A percentile compares a stretch with the other conserved stretches of the same genome.
These are phyloP conservation scores for Acanthamoeba rhysodes DNA, from an alignment of 208 protist species.

Conservation along the genomic window DNA sequence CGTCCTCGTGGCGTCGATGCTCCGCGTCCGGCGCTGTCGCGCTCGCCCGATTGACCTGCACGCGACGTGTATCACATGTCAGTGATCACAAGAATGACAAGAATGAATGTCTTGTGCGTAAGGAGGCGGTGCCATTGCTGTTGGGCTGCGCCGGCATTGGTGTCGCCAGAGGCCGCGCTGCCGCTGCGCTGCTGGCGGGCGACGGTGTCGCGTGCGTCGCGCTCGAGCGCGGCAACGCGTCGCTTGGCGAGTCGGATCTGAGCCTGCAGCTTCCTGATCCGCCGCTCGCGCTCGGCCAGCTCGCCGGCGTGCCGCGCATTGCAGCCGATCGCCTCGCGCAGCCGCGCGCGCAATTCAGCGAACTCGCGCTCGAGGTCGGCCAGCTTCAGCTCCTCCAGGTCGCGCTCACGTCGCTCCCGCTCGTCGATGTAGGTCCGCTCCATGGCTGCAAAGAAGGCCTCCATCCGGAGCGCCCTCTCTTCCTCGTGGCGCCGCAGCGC, in stretches of 20 bases:
- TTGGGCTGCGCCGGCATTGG: not conserved
- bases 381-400: not conserved
- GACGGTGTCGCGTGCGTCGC: not conserved
- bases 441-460: not conserved
- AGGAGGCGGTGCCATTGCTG: not conserved
- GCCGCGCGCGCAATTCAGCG: not conserved
- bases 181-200: not conserved
- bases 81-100: no score
- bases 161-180: not conserved
- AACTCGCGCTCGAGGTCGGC: conserved; percentile 7
- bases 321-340: not conserved
- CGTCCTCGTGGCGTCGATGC: not conserved
- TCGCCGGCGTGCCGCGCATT: not conserved
- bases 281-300: not conserved
- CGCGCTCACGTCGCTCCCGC: not conserved
- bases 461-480: not conserved
- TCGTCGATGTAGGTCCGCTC: conserved; percentile 18
- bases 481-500: no score
- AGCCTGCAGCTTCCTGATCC: not conserved
- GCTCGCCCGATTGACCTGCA: not conserved
- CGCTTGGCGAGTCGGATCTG: not conserved
- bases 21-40: not conserved
- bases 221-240: not conserved
- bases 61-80: no score
- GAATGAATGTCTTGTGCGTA: no score